A percentile compares a stretch with the other conserved stretches of the same genome.
Evolutionary conservation across 345 rosid genomes (phyloP).

Genomic region (Atalantia buxifolia): DNA sequence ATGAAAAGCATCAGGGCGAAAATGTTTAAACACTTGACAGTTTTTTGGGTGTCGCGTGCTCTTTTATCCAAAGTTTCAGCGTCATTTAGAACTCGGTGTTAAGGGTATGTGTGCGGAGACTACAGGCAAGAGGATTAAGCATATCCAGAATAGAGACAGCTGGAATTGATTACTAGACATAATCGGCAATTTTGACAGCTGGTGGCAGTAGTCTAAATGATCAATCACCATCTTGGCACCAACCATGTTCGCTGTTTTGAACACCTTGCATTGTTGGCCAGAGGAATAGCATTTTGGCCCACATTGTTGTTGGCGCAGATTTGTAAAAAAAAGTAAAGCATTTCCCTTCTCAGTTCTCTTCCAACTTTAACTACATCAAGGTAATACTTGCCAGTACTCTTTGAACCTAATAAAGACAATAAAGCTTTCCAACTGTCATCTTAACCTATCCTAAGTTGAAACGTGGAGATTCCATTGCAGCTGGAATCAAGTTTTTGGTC

Average conservation of each 20-base stretch:
- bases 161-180: not conserved
- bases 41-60: too few relatives aligned
- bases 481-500: not conserved
- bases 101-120: not conserved
- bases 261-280: not conserved
- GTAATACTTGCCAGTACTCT: not conserved
- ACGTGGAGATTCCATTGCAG: not conserved
- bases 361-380: not conserved
- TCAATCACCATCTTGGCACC: not conserved
- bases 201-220: not conserved
- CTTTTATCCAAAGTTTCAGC: too few relatives aligned
- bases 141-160: not conserved
- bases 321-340: not conserved
- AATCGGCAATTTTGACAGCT: not conserved
- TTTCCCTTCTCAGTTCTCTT: too few relatives aligned
- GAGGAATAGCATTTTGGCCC: not conserved
- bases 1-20: too few relatives aligned
- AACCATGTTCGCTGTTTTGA: not conserved
- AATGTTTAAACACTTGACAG: too few relatives aligned
- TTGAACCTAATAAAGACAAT: too few relatives aligned
- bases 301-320: not conserved
- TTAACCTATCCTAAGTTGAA: not conserved
- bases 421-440: not conserved
- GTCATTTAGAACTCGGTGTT: not conserved
- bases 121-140: not conserved